Percentiles rank a stretch among this genome's conserved stretches.
These are phyloP conservation scores for Silene uniflora DNA, from an alignment of 148 eudicot species.

Conservation along the genomic window DNA sequence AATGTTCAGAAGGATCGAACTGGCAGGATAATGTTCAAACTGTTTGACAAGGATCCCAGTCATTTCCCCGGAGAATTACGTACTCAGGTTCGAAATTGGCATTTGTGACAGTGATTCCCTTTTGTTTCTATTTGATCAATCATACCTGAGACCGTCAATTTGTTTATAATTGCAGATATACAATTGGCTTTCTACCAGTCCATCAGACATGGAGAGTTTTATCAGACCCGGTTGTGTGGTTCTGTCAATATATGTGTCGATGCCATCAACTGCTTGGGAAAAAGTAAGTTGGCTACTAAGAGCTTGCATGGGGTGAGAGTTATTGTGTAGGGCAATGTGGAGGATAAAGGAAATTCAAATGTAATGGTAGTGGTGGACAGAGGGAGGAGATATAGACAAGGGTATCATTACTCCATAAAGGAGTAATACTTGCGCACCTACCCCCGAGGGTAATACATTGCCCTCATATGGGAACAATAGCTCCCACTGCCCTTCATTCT, in stretches of 20 bases:
- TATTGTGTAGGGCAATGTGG: too few species aligned
- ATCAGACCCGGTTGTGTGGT: slow-evolving; percentile 93
- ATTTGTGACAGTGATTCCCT: not conserved
- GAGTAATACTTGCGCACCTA: too few species aligned
- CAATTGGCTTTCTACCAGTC: slow-evolving; percentile 81
- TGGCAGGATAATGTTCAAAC: slow-evolving; percentile 73
- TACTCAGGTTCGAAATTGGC: slow-evolving; percentile 48
- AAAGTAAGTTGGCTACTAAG: slow-evolving; percentile 43
- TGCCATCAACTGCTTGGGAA: slow-evolving; percentile 65
- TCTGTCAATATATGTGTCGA: slow-evolving; percentile 60
- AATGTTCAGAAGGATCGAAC: slow-evolving; percentile 57
- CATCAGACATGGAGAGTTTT: slow-evolving; percentile 87
- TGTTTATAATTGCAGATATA: slow-evolving; percentile 41
- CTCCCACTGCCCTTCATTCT: too few species aligned
- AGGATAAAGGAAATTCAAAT: too few species aligned
- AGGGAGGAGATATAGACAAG: too few species aligned
- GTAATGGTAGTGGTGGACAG: too few species aligned
- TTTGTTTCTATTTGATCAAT: not conserved
- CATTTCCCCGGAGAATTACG: slow-evolving; percentile 71
- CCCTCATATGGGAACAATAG: too few species aligned
- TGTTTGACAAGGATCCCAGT: slow-evolving; percentile 87
- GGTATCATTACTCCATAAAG: too few species aligned
- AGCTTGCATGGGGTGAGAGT: too few species aligned
- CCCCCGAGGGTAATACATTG: too few species aligned
- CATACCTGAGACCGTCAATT: slow-evolving; percentile 12